Evolutionary conservation across 768 basidiomycete genomes (phyloP).

Genomic region (Leccinum longicurvipes): DNA sequence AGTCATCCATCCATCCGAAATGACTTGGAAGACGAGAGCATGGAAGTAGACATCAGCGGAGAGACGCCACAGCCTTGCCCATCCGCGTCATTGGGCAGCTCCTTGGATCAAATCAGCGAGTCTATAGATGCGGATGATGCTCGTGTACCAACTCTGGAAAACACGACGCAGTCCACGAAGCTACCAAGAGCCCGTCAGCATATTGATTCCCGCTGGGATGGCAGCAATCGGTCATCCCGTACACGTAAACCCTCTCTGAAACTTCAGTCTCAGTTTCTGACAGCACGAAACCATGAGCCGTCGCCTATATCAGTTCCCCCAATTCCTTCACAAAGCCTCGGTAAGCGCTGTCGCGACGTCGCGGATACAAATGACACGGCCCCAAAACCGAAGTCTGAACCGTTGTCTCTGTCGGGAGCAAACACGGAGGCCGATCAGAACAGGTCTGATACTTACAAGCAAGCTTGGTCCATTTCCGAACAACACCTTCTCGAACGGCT

Average conservation of each 20-base stretch:
- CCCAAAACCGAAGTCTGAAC: constrained; percentile 16
- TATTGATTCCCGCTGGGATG: constrained; percentile 7
- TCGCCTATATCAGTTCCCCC: constrained; percentile 8
- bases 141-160: not conserved
- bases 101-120: constrained; percentile 5
- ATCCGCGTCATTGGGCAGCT: constrained; percentile 14
- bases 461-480: constrained; percentile 72
- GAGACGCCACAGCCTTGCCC: constrained; percentile 29
- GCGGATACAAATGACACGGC: constrained; percentile 14
- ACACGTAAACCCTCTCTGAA: constrained; percentile 32
- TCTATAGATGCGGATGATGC: constrained; percentile 16
- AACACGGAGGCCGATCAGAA: constrained; percentile 24
- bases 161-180: constrained; percentile 1
- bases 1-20: constrained; percentile 51
- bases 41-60: constrained; percentile 53
- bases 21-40: constrained; percentile 59
- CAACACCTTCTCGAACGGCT: constrained; percentile 75
- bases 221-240: constrained; percentile 16
- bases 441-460: constrained; percentile 69
- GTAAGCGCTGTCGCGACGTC: constrained; percentile 28
- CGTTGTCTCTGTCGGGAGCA: constrained; percentile 11
- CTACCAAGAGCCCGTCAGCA: constrained; percentile 1
- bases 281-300: constrained; percentile 6
- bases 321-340: constrained; percentile 16
- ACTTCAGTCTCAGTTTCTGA: constrained; percentile 22